Evolutionary conservation across 2,329 filamentous ascomycete genomes (phyloP).

Genomic region (Aspergillus oerlinghausenensis): DNA sequence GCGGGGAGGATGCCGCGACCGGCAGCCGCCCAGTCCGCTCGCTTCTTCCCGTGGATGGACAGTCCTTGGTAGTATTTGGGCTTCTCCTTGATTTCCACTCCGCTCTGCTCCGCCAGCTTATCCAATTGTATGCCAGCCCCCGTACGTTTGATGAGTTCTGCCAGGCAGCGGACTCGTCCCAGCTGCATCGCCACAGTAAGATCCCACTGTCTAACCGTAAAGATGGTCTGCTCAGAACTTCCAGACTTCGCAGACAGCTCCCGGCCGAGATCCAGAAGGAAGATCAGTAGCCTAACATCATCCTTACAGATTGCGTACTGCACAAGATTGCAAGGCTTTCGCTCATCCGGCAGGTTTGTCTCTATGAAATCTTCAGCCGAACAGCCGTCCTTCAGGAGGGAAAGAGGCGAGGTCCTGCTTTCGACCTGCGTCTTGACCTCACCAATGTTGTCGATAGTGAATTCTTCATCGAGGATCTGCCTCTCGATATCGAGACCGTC

Average conservation of each 20-base stretch:
- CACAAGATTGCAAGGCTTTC: conserved; percentile 25
- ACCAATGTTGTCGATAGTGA: conserved; percentile 73
- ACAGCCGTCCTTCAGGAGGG: conserved; percentile 45
- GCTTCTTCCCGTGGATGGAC: conserved; percentile 70
- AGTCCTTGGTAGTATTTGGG: conserved; percentile 72
- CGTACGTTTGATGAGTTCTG: conserved; percentile 59
- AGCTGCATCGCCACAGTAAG: conserved; percentile 42
- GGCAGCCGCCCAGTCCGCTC: conserved; percentile 67
- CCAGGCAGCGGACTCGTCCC: conserved; percentile 32
- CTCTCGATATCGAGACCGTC: conserved; percentile 28
- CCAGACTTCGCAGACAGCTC: conserved; percentile 12
- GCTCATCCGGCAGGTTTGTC: not conserved
- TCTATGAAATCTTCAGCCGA: conserved; percentile 24
- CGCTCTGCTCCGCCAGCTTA: conserved; percentile 60
- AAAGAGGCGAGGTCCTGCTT: conserved; percentile 54
- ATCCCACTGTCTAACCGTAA: conserved; percentile 17
- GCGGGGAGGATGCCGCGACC: conserved; percentile 37
- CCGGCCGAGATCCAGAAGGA: conserved; percentile 52
- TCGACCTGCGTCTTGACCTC: conserved; percentile 65
- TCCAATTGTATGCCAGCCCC: conserved; percentile 68
- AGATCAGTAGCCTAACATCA: conserved; percentile 51
- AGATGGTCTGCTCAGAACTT: conserved; percentile 2
- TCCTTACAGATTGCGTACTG: conserved; percentile 49
- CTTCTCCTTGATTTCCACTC: conserved; percentile 59
- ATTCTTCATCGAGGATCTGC: conserved; percentile 61